Percentiles rank a stretch among this genome's conserved stretches.
These are phyloP conservation scores for Babjeviella inositovora DNA, from an alignment of 805 yeast species.

Conservation along the genomic window DNA sequence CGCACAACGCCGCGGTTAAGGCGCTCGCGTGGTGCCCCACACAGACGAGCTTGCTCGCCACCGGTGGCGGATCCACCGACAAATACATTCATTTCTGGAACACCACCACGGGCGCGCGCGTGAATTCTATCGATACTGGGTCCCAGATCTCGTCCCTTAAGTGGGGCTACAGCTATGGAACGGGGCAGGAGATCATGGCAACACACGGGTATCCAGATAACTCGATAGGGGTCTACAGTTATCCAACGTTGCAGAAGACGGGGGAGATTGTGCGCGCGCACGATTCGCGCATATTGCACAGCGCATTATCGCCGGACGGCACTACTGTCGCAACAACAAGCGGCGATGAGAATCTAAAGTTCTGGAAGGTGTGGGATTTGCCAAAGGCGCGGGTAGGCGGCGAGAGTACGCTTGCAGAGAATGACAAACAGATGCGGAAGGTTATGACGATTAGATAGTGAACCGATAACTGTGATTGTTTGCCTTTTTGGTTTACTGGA, in stretches of 20 bases:
- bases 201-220: conserved; percentile 91
- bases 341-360: conserved; percentile 90
- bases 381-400: conserved; percentile 13
- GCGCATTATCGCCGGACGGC: conserved; percentile 82
- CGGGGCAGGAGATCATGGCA: conserved; percentile 75
- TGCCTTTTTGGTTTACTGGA: too few species aligned
- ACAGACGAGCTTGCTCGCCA: conserved; percentile 68
- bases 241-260: conserved; percentile 73
- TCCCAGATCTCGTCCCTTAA: conserved; percentile 87
- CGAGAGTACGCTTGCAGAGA: conserved; percentile 11
- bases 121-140: conserved; percentile 79
- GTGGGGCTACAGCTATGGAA: conserved; percentile 72
- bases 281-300: conserved; percentile 71
- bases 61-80: conserved; percentile 94
- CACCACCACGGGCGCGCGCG: conserved; percentile 74
- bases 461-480: too few species aligned
- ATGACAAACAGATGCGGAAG: conserved; percentile 29
- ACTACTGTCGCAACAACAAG: conserved; percentile 87
- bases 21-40: conserved; percentile 93
- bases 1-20: conserved; percentile 89
- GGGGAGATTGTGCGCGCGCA: conserved; percentile 83
- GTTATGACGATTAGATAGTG: conserved; percentile 38
- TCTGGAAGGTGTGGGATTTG: conserved; percentile 78
- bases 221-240: conserved; percentile 67
- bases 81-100: conserved; percentile 90